Percentiles rank a stretch among this genome's conserved stretches.
Evolutionary conservation across 306 rosid species (phyloP).

Genomic region (Adenanthera pavonina): DNA sequence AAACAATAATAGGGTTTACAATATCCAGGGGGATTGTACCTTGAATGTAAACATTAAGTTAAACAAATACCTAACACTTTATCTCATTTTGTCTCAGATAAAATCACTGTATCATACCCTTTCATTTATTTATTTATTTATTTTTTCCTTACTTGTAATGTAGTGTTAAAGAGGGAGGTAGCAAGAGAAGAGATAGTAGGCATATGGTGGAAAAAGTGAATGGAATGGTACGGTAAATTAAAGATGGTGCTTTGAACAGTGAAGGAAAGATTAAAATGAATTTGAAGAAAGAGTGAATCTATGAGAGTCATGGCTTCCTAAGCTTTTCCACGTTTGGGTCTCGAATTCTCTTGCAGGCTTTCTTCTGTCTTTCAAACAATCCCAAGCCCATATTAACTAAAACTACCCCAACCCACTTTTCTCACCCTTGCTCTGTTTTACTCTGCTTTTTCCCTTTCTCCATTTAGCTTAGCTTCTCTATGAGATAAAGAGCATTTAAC

Average conservation of each 20-base stretch:
- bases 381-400: slow-evolving; percentile 53
- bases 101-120: slow-evolving; percentile 1
- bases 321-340: slow-evolving; percentile 77
- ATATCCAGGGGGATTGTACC: slow-evolving; percentile 39
- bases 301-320: slow-evolving; percentile 53
- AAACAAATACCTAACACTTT: slow-evolving; percentile 48
- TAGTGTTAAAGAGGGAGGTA: not conserved
- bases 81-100: slow-evolving; percentile 40
- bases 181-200: slow-evolving; percentile 37
- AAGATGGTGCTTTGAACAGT: slow-evolving; percentile 35
- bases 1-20: slow-evolving; percentile 40
- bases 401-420: slow-evolving; percentile 37
- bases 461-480: slow-evolving; percentile 39
- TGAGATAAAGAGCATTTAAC: slow-evolving; percentile 25
- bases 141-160: slow-evolving; percentile 18
- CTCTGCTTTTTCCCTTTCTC: slow-evolving; percentile 37
- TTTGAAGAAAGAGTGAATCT: slow-evolving; percentile 46
- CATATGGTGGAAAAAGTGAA: slow-evolving; percentile 19
- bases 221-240: slow-evolving; percentile 40
- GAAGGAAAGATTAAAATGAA: slow-evolving; percentile 37
- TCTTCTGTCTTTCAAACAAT: slow-evolving; percentile 59
- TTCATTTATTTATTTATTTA: not conserved
- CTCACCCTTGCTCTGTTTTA: slow-evolving; percentile 35
- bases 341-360: slow-evolving; percentile 76
- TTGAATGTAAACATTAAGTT: slow-evolving; percentile 56